Evolutionary conservation across 2,329 filamentous ascomycete species (phyloP).

Genomic region (Xylaria sp.): DNA sequence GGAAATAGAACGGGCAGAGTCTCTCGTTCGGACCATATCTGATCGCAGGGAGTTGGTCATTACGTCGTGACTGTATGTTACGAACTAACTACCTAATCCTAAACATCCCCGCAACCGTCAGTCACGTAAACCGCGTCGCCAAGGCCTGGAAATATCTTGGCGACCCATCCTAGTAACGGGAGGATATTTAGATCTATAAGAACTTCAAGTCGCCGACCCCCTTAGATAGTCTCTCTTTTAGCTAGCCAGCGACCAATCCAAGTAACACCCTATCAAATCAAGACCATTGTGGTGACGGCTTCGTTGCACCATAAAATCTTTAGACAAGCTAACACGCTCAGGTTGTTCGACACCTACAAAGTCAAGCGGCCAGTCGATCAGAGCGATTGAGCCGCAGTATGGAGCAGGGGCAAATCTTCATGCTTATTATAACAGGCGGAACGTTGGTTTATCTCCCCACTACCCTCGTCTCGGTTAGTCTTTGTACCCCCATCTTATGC

Average conservation of each 20-base stretch:
- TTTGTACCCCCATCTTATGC: background rate
- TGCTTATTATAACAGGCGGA: slow-evolving; percentile 35
- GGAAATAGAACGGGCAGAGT: slow-evolving; percentile 39
- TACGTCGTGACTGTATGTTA: background rate
- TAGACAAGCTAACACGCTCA: slow-evolving; percentile 15
- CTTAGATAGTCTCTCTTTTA: too few relatives aligned
- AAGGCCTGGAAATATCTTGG: too few relatives aligned
- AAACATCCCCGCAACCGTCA: too few relatives aligned
- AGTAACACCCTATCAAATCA: too few relatives aligned
- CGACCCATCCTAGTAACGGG: too few relatives aligned
- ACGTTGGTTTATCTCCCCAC: slow-evolving; percentile 30
- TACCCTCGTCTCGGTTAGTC: slow-evolving; percentile 26
- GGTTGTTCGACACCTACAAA: slow-evolving; percentile 40
- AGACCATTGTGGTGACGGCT: too few relatives aligned
- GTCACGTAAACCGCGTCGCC: too few relatives aligned
- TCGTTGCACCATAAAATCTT: too few relatives aligned
- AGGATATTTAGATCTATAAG: too few relatives aligned
- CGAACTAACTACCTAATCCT: background rate
- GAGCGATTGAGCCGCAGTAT: slow-evolving; percentile 27
- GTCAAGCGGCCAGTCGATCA: slow-evolving; percentile 36
- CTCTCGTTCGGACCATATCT: slow-evolving; percentile 38
- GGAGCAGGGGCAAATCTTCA: slow-evolving; percentile 25
- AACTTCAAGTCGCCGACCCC: too few relatives aligned
- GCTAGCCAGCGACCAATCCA: too few relatives aligned
- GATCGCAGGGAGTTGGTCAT: slow-evolving; percentile 42